Evolutionary conservation across 371 early-diverging fungal genomes (phyloP), one percentile per base, ranked within the genome.

Genomic region (Basidiobolus heterosporus): DNA sequence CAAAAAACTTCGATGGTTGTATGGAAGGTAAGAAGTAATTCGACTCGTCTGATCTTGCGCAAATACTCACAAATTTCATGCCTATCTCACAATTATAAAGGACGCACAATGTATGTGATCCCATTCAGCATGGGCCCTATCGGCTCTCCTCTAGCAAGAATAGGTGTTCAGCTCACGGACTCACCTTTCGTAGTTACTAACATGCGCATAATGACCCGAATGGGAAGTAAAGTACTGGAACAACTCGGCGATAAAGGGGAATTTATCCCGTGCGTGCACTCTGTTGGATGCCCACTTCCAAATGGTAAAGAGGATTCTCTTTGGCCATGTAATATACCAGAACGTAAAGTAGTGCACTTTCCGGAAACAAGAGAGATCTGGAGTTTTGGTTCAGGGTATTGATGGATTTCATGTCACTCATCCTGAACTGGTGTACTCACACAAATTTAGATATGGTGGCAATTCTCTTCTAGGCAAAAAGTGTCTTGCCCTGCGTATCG

Each of bases 81-180:
- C 13, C 21, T 36, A 7, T 36, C n/a, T n/a, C n/a, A 11, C 8
- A 15, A 1, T 21, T 5, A n/a, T 41, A 0, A 43, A 62, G 63
- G 63, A 21, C 62, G 66, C 19, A 61, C 60, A 0, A 65, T 65
- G 66, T 65, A 64, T 39, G 59, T 65, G 22, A 65, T 65, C n/a
- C 61, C 66, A 1, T 65, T 65, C 50, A 56, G 55, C 22, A 65
- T 65, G 66, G 66, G 66, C 11, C 66, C 66, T 16, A 44, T 62
- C 36, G 66, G 65, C 36, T 57, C 59, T 1, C 60, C 58, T 36
- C 50, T 61, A 16, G 54, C 65, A 0, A 44, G 61, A 22, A 52
- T 58, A 20, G 66, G 66, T 21, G 63, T 65, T 16, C 60, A 65
- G 53, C 43, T 64, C 18, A 65, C 66, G 0, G 66, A 65, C 30